Evolutionary conservation across 2,329 filamentous ascomycete species (phyloP).

Genomic region (Aspergillus brunneoviolaceus): DNA sequence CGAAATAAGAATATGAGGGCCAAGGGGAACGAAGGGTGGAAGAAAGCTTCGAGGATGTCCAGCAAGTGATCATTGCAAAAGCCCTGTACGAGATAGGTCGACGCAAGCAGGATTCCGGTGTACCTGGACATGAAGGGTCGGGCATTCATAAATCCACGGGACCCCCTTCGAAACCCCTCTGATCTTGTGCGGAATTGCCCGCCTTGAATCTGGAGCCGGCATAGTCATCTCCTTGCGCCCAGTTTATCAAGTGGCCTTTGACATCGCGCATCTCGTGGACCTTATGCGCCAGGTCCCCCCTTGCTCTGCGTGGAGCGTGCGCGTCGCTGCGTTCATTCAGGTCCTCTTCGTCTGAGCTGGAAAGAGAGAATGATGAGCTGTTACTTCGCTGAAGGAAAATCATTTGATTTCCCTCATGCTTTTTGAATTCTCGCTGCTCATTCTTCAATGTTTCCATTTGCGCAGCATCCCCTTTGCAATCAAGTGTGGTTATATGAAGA

Average conservation of each 20-base stretch:
- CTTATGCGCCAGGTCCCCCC: slow-evolving; percentile 29
- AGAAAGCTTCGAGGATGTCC: not conserved
- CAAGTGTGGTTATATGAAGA: slow-evolving; percentile 69
- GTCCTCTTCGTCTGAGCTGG: slow-evolving; percentile 58
- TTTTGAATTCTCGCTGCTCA: slow-evolving; percentile 72
- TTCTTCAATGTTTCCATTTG: slow-evolving; percentile 72
- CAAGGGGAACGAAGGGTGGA: not conserved
- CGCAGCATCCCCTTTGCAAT: slow-evolving; percentile 71
- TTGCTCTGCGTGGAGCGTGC: slow-evolving; percentile 20
- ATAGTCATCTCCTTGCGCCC: slow-evolving; percentile 34
- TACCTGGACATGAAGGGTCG: not conserved
- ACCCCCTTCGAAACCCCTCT: not conserved
- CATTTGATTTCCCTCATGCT: slow-evolving; percentile 55
- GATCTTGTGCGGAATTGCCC: not conserved
- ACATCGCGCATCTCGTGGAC: slow-evolving; percentile 40
- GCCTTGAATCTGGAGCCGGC: not conserved
- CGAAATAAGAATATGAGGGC: not conserved
- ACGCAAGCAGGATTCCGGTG: not conserved
- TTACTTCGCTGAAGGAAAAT: slow-evolving; percentile 56
- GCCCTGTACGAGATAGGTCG: not conserved
- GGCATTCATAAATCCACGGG: not conserved
- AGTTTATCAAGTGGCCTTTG: slow-evolving; percentile 37
- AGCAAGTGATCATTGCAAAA: not conserved
- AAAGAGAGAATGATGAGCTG: slow-evolving; percentile 50
- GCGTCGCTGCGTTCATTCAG: slow-evolving; percentile 46